These are phyloP conservation scores for Psophocarpus tetragonolobus DNA, from an alignment of 306 rosid genomes.

Conservation along the genomic window DNA sequence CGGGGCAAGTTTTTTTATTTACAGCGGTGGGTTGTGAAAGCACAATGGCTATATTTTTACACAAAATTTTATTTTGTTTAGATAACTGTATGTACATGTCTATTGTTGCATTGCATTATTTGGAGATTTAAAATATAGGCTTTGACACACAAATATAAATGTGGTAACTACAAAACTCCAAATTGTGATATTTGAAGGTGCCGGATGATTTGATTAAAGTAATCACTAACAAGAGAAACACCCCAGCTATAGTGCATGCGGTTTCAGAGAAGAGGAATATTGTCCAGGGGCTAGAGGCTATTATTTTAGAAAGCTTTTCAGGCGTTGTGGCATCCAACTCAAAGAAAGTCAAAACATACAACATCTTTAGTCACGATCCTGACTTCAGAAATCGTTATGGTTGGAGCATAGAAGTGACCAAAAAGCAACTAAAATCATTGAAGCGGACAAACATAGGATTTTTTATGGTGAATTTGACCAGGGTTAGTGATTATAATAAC, in stretches of 20 bases:
- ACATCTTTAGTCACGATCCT: constrained; percentile 53
- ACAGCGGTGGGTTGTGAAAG: too few relatives aligned
- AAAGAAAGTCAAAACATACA: constrained; percentile 44
- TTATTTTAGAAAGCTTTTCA: constrained; percentile 38
- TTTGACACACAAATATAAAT: neutral
- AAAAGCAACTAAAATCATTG: constrained; percentile 40
- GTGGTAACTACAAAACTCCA: neutral
- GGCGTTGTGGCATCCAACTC: constrained; percentile 31
- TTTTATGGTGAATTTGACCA: constrained; percentile 69
- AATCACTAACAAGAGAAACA: constrained; percentile 42
- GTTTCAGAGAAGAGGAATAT: constrained; percentile 34
- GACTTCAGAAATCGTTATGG: constrained; percentile 70
- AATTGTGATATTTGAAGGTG: constrained; percentile 47
- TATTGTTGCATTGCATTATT: neutral
- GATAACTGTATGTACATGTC: too few relatives aligned
- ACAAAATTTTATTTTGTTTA: neutral
- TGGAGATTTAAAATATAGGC: neutral
- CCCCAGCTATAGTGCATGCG: constrained; percentile 67
- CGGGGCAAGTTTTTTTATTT: too few relatives aligned
- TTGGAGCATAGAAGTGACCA: constrained; percentile 70
- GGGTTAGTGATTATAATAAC: constrained; percentile 47
- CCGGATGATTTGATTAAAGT: constrained; percentile 64
- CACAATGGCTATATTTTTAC: neutral
- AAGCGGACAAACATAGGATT: constrained; percentile 59
- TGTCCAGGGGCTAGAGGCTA: constrained; percentile 51